Base-by-base conservation (phyloP, 768 basidiomycete species). In the Termitomyces eurrhizus region DNA sequence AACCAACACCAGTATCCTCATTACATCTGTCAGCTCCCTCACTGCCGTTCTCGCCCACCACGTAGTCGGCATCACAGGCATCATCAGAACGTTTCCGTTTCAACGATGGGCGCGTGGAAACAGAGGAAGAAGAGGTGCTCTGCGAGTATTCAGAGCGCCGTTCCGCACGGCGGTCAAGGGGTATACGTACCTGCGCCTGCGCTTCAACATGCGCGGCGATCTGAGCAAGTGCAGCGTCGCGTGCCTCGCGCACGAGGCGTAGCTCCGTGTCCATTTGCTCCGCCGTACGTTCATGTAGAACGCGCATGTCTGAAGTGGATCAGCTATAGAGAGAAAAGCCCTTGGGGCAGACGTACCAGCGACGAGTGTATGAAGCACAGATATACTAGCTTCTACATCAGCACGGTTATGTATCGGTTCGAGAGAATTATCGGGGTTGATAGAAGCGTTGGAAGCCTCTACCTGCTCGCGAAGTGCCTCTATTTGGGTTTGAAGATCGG, bases 51-150 rank as follows among this genome's bases (percentile, higher is more conserved):
- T 44, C 29, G 54, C 29, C n/a, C 29, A 33, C 29, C 29, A 41
- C 29, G 42, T 41, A 44, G 32, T 41, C 73, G 59, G 66, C 75
- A 42, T 76, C 77, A 46, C 32, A 54, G 14, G 51, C 64, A 57
- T 44, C 48, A 60, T 65, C 52, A 42, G 32, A 46, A 50, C 86
- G 86, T 73, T 89, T 90, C 61, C 88, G 84, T 74, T 90, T 90
- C 72, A 80, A 73, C 55, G 81, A 78, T 62, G 48, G 26, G 16
- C 24, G 41, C 9, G 33, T 29, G 41, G 56, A 39, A n/a, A n/a
- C 52, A 33, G 42, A 71, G 66, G 72, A 68, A 62, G 73, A 67
- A 62, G 36, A 14, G 35, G 21, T 16, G 21, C 64, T 59, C 63
- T 74, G 69, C 69, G 67, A 68, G 64, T 61, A 51, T 66, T 67